Evolutionary conservation across 2,329 filamentous ascomycete genomes (phyloP), one percentile per base, ranked within the genome.

Genomic region (Ambrosiella cleistominuta): DNA sequence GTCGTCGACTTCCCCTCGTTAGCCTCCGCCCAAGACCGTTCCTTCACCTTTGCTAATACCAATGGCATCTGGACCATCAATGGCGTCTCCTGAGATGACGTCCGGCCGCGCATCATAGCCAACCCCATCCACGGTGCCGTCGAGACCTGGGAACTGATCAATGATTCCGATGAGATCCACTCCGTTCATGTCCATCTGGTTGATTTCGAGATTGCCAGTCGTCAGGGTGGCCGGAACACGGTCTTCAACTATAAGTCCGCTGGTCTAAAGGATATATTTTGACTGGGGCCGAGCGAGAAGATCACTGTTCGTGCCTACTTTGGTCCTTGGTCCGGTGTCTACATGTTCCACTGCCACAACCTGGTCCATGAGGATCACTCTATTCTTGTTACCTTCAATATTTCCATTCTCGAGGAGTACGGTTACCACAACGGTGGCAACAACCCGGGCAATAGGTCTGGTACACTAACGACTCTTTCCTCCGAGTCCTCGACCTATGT

Each of bases 151-250:
- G 69, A 73, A 64, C 67, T 78, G 5, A 68, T 71, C 60, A 79
- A 81, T 65, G 68, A 66, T 35, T 70, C 70, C 12, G 73, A 71
- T 35, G 76, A 75, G 65, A 71, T 72, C 1, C 78, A 81, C 62
- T 78, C 77, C 0, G 68, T 75, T 38, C 79, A 82, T 65, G 73
- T 81, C 53, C 79, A 82, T 63, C 70, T 81, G 1, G 73, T 82
- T 53, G 78, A 81, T 63, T 77, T 82, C 66, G 72, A 75, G 58
- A 69, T 82, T 40, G 63, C 80, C 19, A 70, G 68, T 7, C 74
- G 78, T 15, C 71, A 64, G 0, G 74, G 74, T 3, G 72, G 71
- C 8, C 68, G 71, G 2, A 64, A 63, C 11, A 58, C 58, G 8
- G 72, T 80, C 3, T 63, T 70, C 61, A 70, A 75, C 0, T 81